Percentiles rank a stretch among this genome's conserved stretches.
Evolutionary conservation across 1,284 basidiomycete genomes (phyloP).

Genomic region (Malassezia psittaci): DNA sequence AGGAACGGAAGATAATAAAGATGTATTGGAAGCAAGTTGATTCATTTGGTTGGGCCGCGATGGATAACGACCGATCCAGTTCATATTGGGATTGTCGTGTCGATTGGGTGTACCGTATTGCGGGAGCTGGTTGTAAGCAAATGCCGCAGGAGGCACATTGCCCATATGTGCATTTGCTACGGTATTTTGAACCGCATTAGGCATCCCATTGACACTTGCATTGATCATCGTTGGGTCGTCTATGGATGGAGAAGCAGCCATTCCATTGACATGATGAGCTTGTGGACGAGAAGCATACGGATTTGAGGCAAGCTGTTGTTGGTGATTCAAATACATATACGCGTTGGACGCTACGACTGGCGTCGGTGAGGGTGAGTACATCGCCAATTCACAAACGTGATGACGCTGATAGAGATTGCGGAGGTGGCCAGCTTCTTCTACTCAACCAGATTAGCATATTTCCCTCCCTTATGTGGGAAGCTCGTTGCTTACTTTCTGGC

Average conservation of each 20-base stretch:
- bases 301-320: conserved; percentile 1
- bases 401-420: neutral
- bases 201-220: neutral
- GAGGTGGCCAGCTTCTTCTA: conserved; percentile 2
- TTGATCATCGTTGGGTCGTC: neutral
- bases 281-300: neutral
- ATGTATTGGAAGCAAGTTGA: conserved; percentile 30
- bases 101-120: neutral
- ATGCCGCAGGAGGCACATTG: neutral
- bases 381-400: neutral
- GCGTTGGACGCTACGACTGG: conserved; percentile 13
- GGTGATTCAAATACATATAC: conserved; percentile 16
- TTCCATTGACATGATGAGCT: neutral
- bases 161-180: neutral
- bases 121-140: neutral
- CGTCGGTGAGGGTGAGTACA: conserved; percentile 19
- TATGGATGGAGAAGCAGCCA: neutral
- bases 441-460: conserved; percentile 11
- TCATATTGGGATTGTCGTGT: neutral
- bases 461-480: neutral
- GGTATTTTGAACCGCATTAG: neutral
- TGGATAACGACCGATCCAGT: conserved; percentile 12
- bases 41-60: conserved; percentile 1
- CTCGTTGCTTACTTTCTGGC: no score
- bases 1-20: conserved; percentile 33